phyloP scores from a whole-genome alignment of 306 rosid species.

The Vigna nakashimae region DNA sequence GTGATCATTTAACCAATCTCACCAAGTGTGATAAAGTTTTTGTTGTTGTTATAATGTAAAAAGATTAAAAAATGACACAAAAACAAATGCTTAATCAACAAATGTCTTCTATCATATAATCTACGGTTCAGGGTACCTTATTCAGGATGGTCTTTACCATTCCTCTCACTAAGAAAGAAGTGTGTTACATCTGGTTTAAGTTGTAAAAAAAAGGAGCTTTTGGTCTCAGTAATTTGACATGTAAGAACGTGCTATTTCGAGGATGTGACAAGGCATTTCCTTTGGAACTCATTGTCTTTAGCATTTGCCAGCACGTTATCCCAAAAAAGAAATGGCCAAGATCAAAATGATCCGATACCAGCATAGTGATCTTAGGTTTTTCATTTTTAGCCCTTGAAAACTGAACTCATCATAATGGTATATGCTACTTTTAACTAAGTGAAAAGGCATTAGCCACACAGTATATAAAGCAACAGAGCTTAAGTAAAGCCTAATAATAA shows the following conservation, averaged over 20 bases:
- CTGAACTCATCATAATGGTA: neutral
- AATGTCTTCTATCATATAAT: too few relatives aligned
- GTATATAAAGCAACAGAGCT: conserved; percentile 40
- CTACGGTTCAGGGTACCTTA: neutral
- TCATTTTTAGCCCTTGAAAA: neutral
- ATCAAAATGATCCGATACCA: neutral
- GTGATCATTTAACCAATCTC: neutral
- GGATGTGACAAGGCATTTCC: neutral
- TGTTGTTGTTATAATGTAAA: neutral
- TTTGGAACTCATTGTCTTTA: neutral
- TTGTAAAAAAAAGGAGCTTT: neutral
- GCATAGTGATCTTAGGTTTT: neutral
- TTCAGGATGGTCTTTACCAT: neutral
- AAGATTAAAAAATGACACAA: neutral
- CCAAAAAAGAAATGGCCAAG: neutral
- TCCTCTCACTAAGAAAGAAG: neutral
- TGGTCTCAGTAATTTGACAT: neutral
- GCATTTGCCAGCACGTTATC: neutral
- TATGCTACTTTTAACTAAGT: neutral
- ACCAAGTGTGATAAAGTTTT: neutral
- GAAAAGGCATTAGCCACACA: conserved; percentile 8
- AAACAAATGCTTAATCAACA: neutral
- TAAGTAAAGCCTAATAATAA: conserved; percentile 35
- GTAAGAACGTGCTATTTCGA: neutral
- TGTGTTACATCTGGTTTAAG: neutral